Evolutionary conservation across 1,139 yeast genomes (phyloP).

Genomic region (Nematodospora anomalae): DNA sequence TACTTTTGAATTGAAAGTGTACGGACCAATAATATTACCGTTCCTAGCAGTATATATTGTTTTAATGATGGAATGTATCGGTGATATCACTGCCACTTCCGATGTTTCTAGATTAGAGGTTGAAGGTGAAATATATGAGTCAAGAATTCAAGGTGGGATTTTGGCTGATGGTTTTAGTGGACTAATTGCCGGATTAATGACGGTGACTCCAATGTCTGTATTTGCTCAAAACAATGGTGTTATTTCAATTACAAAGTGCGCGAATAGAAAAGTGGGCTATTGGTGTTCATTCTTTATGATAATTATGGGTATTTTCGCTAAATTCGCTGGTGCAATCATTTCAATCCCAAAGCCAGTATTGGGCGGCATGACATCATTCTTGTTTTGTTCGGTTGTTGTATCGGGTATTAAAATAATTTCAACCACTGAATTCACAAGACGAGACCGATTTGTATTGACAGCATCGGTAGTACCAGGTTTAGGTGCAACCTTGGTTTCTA

Average conservation of each 20-base stretch:
- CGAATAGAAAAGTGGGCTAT: constrained; percentile 80
- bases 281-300: constrained; percentile 85
- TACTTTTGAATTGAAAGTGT: constrained; percentile 70
- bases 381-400: constrained; percentile 85
- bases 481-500: constrained; percentile 72
- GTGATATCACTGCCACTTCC: constrained; percentile 89
- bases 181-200: constrained; percentile 67
- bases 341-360: constrained; percentile 82
- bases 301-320: constrained; percentile 83
- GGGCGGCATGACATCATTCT: constrained; percentile 91
- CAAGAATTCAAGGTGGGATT: constrained; percentile 89
- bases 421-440: constrained; percentile 73
- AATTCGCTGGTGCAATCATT: constrained; percentile 86
- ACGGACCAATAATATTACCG: constrained; percentile 84
- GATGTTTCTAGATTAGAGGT: constrained; percentile 85
- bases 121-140: constrained; percentile 76
- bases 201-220: constrained; percentile 81
- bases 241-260: constrained; percentile 86
- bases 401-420: constrained; percentile 84
- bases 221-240: constrained; percentile 96
- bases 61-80: constrained; percentile 87
- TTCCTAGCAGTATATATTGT: constrained; percentile 78
- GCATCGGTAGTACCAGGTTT: constrained; percentile 74
- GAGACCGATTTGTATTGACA: constrained; percentile 83
- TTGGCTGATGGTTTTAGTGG: constrained; percentile 80